Base-by-base conservation (phyloP, 371 early-diverging fungal genomes). In the Rhizopus delemar region DNA sequence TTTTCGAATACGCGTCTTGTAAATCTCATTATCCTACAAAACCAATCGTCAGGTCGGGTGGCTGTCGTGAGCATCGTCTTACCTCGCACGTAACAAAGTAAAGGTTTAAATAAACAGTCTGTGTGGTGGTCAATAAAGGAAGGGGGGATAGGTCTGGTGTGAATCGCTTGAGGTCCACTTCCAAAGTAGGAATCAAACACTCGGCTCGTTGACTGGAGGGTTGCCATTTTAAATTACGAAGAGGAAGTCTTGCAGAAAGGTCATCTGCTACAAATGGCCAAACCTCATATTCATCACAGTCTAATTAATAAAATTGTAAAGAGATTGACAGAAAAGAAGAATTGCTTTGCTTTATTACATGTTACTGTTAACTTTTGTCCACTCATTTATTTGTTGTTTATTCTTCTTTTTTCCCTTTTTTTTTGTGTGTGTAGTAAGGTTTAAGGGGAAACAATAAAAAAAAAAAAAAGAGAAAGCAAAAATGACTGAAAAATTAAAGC, bases 21-120 rank as follows among this genome's bases (percentile, higher is more conserved):
- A 96, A 1, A 77, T 63, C 46, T 97, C 96, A 39, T 81, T 81
- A 61, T 97, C 98, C 86, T 89, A 64, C 3, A 8, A 16, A 46
- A 35, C 12, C 31, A 7, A 36, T 16, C 28, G 5, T 34, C 31
- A 12, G 22, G 12, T 36, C 22, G 22, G 22, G 22, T 22, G 22
- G 22, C 22, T 2, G 0, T 8, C 11, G 36, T 43, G n/a, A 13
- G n/a, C 8, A n/a, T 43, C 43, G 8, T 8, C n/a, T n/a, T 82
- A 90, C 91, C 68, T 93, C 92, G 68, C 91, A 90, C 57, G 84
- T 77, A 39, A 93, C 89, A 68, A 94, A 87, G 64, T 87, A 92
- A 22, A 94, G 65, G 71, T 96, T 92, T 33, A 92, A 65, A 59
- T 88, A 87, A 2, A 87, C 86, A 33, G 82, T 88, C 59, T 83